These are phyloP conservation scores for Saccharomycopsis capsularis DNA, from an alignment of 805 yeast species.

Conservation along the genomic window DNA sequence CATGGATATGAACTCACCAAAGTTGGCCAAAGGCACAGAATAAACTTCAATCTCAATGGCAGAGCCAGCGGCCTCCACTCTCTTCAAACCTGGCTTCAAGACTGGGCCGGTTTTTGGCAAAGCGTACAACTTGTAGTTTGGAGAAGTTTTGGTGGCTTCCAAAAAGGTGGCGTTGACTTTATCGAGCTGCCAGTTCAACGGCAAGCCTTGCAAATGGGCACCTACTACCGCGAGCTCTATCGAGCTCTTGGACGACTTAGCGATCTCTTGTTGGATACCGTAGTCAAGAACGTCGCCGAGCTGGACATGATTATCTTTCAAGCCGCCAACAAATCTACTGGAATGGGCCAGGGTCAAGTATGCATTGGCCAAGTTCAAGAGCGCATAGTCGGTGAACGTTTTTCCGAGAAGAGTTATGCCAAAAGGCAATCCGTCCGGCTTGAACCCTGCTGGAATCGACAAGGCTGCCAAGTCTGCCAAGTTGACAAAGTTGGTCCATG, in stretches of 20 bases:
- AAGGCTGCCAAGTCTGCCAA: slow-evolving; percentile 89
- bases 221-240: slow-evolving; percentile 90
- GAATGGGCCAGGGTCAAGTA: slow-evolving; percentile 42
- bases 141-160: slow-evolving; percentile 60
- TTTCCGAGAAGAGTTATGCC: slow-evolving; percentile 83
- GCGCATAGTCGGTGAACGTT: slow-evolving; percentile 83
- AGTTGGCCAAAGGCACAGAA: slow-evolving; percentile 66
- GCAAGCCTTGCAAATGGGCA: slow-evolving; percentile 85
- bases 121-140: slow-evolving; percentile 70
- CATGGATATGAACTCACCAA: slow-evolving; percentile 79
- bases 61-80: slow-evolving; percentile 40
- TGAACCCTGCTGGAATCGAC: slow-evolving; percentile 87
- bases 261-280: slow-evolving; percentile 34
- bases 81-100: slow-evolving; percentile 82
- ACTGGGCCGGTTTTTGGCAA: slow-evolving; percentile 66
- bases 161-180: slow-evolving; percentile 71
- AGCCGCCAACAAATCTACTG: slow-evolving; percentile 11
- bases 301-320: slow-evolving; percentile 24
- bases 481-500: slow-evolving; percentile 97
- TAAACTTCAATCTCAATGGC: slow-evolving; percentile 74
- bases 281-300: slow-evolving; percentile 39
- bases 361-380: slow-evolving; percentile 73
- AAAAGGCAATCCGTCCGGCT: slow-evolving; percentile 79
- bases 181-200: slow-evolving; percentile 89
- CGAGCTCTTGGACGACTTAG: slow-evolving; percentile 33